These are phyloP conservation scores for Collybiopsis confluens DNA, from an alignment of 768 basidiomycete species.

Conservation along the genomic window DNA sequence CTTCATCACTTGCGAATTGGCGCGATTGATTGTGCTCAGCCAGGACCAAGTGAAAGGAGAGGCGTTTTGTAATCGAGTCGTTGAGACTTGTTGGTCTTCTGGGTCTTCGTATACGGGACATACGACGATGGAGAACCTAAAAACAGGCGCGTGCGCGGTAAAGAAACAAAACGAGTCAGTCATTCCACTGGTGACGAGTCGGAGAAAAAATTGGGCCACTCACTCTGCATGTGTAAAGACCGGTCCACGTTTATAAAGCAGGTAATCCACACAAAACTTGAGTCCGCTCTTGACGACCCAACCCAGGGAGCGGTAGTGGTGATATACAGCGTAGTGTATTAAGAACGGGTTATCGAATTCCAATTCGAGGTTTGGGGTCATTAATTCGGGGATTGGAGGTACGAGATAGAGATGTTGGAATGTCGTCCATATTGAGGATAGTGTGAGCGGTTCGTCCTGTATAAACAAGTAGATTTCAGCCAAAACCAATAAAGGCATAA, in stretches of 20 bases:
- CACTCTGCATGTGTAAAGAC: conserved; percentile 96
- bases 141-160: not conserved
- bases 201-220: conserved; percentile 29
- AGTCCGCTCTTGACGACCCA: conserved; percentile 96
- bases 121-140: conserved; percentile 88
- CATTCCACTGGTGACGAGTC: conserved; percentile 1
- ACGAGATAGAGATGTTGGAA: conserved; percentile 57
- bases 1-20: conserved; percentile 97
- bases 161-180: conserved; percentile 7
- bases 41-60: conserved; percentile 87
- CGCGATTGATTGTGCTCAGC: conserved; percentile 95
- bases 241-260: conserved; percentile 91
- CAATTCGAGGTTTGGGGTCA: conserved; percentile 21
- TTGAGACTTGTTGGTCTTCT: conserved; percentile 61
- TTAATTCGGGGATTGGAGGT: conserved; percentile 27
- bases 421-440: conserved; percentile 57
- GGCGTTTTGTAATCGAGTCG: conserved; percentile 59
- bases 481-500: conserved; percentile 3
- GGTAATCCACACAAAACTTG: conserved; percentile 96
- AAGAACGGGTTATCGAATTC: conserved; percentile 91
- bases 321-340: conserved; percentile 84
- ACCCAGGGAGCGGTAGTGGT: conserved; percentile 93
- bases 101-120: conserved; percentile 88
- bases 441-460: conserved; percentile 51
- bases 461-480: conserved; percentile 7